Base-by-base conservation (phyloP, 305 asterid genomes). In the Petunia hybrid region DNA sequence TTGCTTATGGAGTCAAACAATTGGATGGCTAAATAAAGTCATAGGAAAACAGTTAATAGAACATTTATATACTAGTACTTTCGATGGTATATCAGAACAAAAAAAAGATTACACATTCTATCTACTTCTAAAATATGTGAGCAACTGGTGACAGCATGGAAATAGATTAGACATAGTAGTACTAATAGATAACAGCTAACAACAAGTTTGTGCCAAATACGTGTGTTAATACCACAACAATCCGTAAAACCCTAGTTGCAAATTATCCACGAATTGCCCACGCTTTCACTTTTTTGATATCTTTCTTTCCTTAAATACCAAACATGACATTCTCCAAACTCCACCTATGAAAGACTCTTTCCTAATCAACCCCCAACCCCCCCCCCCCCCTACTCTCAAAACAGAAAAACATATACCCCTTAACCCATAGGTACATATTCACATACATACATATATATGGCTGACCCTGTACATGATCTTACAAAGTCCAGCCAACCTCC, bases 241-340 rank as follows among this genome's bases (percentile, higher is more conserved):
- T 43, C 45, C 43, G 5, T 69, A 69, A 16, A 46, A 48, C 43
- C 43, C 12, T 46, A 46, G 6, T 71, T 2, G 61, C 62, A 71
- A 71, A 46, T 35, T 71, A 71, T 71, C 82, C 82, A 79, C 76
- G 82, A 79, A 36, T 79, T 79, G 22, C 82, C 76, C 82, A 79
- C 82, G 82, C 76, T 79, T 79, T 65, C 53, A 79, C 82, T 65
- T 79, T 79, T 63, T 46, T 9, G 43, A 42, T 59, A 60, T 60
- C 36, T 63, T 46, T 79, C 65, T 79, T 64, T 64, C 14, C 39
- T 71, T 48, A 71, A 71, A 48, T 71, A 51, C 78, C 78, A 71
- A 9, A 70, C 60, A 16, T 12, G 31, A 71, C 62, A 35, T 48
- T 48, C 45, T 35, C 31, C 43, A 35, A 16, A 70, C 16, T 43